These are phyloP conservation scores for Isoetes engelmannii DNA, from an alignment of 83 land plant genomes.

Conservation along the genomic window DNA sequence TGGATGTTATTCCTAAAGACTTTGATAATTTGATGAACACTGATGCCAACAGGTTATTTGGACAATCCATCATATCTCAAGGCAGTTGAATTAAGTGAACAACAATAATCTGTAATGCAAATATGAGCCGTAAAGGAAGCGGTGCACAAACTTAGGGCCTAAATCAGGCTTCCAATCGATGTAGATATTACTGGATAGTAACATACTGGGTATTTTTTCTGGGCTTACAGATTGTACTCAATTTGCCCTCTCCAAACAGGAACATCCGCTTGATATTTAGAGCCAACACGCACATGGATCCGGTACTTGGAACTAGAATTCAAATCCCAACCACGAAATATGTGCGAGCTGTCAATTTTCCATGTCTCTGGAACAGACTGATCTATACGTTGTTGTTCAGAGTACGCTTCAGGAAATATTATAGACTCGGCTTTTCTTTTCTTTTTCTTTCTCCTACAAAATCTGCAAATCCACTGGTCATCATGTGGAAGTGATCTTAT, in stretches of 20 bases:
- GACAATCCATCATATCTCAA: no score
- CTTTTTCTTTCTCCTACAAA: slow-evolving; percentile 37
- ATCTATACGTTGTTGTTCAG: not conserved
- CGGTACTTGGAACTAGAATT: slow-evolving; percentile 31
- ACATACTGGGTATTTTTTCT: no score
- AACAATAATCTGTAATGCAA: no score
- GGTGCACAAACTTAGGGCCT: no score
- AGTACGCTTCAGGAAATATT: slow-evolving; percentile 1
- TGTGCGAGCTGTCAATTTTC: slow-evolving; percentile 6
- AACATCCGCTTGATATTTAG: slow-evolving; percentile 54
- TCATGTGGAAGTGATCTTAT: slow-evolving; percentile 21
- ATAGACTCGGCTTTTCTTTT: slow-evolving; percentile 22
- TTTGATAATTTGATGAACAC: no score
- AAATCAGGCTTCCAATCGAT: no score
- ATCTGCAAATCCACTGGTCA: slow-evolving; percentile 46
- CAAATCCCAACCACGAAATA: slow-evolving; percentile 25
- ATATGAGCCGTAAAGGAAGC: no score
- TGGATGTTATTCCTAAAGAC: no score
- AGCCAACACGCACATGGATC: slow-evolving; percentile 46
- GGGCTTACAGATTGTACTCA: no score
- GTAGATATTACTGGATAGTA: no score
- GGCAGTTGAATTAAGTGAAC: no score
- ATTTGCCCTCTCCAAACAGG: slow-evolving; percentile 51
- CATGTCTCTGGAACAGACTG: not conserved
- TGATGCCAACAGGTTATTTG: no score